phyloP scores from a whole-genome alignment of 495 filamentous ascomycete species.

The Viridothelium virens region DNA sequence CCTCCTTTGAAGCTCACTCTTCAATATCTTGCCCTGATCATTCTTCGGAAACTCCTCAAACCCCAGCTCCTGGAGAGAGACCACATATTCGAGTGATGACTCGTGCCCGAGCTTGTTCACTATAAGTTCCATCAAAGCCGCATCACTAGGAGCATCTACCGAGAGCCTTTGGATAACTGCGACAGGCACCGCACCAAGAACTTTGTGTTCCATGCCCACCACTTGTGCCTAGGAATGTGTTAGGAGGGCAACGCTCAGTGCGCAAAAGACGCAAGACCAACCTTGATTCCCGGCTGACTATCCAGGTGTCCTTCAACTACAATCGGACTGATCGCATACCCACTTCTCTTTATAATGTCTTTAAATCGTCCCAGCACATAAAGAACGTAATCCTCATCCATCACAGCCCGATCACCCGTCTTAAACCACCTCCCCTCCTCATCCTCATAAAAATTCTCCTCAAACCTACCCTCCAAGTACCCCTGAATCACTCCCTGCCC shows the following conservation, averaged over 20 bases:
- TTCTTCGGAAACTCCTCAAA: constrained; percentile 12
- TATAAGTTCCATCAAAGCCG: constrained; percentile 5
- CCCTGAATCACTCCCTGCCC: not conserved
- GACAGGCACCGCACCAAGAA: constrained; percentile 12
- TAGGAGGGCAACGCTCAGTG: not conserved
- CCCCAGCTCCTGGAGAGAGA: constrained; percentile 8
- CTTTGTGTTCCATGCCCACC: constrained; percentile 9
- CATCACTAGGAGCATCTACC: not conserved
- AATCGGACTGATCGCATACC: constrained; percentile 10
- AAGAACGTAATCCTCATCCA: not conserved
- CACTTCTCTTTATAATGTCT: constrained; percentile 14
- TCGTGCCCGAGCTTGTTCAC: constrained; percentile 10
- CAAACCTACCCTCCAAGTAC: constrained; percentile 8
- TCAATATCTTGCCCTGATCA: constrained; percentile 12
- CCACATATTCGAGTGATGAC: constrained; percentile 2
- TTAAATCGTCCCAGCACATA: constrained; percentile 14
- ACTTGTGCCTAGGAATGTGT: constrained; percentile 2
- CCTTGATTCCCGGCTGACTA: constrained; percentile 1
- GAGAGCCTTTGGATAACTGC: not conserved
- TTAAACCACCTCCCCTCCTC: constrained; percentile 5
- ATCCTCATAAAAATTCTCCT: constrained; percentile 10
- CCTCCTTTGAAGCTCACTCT: constrained; percentile 4
- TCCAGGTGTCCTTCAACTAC: constrained; percentile 13
- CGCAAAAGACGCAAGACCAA: not conserved
- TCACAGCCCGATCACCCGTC: constrained; percentile 13